Evolutionary conservation across 129 eudicot genomes (phyloP).

Genomic region (Silybum marianum): DNA sequence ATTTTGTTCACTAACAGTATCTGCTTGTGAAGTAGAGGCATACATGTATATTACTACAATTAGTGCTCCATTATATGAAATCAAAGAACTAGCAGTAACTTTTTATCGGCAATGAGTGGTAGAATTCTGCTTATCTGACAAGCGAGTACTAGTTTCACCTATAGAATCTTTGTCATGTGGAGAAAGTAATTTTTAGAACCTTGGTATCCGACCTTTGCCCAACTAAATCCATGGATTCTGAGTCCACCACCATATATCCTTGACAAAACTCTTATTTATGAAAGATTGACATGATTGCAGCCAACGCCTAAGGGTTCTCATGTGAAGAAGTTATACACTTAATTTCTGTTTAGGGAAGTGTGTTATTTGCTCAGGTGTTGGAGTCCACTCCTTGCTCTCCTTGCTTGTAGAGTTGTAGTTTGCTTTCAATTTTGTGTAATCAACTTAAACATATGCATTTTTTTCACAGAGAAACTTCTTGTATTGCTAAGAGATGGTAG

Average conservation of each 20-base stretch:
- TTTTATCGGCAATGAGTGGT: not conserved
- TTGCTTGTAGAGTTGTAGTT: slow-evolving; percentile 11
- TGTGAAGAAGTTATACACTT: not conserved
- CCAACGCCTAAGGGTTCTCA: not conserved
- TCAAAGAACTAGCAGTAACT: not conserved
- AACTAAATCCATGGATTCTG: not conserved
- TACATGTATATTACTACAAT: too few species aligned
- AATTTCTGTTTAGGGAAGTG: not conserved
- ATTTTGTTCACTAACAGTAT: not conserved
- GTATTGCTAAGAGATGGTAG: slow-evolving; percentile 56
- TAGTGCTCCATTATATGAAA: not conserved
- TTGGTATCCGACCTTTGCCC: not conserved
- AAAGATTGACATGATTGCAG: not conserved
- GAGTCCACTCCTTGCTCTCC: not conserved
- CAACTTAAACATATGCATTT: slow-evolving; percentile 2
- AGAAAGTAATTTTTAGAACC: not conserved
- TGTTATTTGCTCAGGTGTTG: not conserved
- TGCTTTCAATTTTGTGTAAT: not conserved
- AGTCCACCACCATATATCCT: not conserved
- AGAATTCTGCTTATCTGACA: not conserved
- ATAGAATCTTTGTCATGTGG: not conserved
- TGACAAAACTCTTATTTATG: not conserved
- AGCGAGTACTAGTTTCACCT: not conserved
- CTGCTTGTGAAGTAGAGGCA: not conserved
- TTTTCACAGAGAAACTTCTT: slow-evolving; percentile 43